A percentile compares a stretch with the other conserved stretches of the same genome.
phyloP scores from a whole-genome alignment of 495 filamentous ascomycete genomes.

The Aspergillus affinis region DNA sequence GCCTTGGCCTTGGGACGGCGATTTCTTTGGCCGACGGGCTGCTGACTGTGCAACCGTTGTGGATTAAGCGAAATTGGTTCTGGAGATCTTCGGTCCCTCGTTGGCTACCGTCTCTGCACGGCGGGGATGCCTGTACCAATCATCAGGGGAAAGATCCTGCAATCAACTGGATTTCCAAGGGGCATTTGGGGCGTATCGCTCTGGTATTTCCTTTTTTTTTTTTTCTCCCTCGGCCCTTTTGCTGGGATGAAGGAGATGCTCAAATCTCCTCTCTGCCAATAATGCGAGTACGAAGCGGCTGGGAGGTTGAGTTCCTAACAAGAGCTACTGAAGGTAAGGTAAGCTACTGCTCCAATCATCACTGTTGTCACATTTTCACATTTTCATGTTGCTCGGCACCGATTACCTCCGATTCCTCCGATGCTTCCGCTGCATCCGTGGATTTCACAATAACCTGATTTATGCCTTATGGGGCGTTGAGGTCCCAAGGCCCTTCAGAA shows the following conservation, averaged over 20 bases:
- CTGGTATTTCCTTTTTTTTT: neutral
- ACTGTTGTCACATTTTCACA: slow-evolving; percentile 23
- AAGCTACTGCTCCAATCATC: slow-evolving; percentile 18
- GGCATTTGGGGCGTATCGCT: slow-evolving; percentile 10
- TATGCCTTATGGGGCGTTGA: slow-evolving; percentile 2
- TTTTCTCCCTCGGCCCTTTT: neutral
- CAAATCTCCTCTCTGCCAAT: neutral
- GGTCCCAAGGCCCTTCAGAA: slow-evolving; percentile 9
- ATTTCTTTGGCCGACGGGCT: slow-evolving; percentile 18
- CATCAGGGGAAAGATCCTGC: slow-evolving; percentile 14
- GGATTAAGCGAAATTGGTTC: slow-evolving; percentile 40
- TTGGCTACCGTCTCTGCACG: slow-evolving; percentile 28
- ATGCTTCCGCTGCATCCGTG: slow-evolving; percentile 35
- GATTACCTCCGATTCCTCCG: slow-evolving; percentile 24
- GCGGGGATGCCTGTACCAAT: slow-evolving; percentile 20
- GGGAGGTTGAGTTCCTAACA: neutral
- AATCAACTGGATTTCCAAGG: slow-evolving; percentile 10
- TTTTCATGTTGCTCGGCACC: slow-evolving; percentile 24
- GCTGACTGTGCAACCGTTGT: slow-evolving; percentile 26
- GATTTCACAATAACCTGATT: slow-evolving; percentile 18
- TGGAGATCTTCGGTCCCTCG: slow-evolving; percentile 26
- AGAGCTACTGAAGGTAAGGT: neutral
- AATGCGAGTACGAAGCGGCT: neutral
- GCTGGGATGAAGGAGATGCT: no score
- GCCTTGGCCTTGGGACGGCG: slow-evolving; percentile 22